Evolutionary conservation across 179 eudicot species (phyloP).

Genomic region (Silene coronaria): DNA sequence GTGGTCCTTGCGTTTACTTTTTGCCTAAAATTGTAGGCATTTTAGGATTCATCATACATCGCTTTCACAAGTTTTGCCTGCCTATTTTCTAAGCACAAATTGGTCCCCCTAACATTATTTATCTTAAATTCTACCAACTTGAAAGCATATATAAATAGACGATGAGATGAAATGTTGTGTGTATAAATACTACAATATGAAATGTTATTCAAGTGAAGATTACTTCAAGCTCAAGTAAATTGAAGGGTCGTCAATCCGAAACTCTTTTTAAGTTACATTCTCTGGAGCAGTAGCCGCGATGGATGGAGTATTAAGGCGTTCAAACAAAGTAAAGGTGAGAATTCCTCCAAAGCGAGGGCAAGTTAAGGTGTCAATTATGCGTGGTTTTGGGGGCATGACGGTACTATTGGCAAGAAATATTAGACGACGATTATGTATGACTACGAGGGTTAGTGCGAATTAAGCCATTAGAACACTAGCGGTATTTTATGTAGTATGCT

Average conservation of each 20-base stretch:
- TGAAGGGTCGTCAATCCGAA: not conserved
- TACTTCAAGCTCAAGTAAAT: not conserved
- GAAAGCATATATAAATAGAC: not conserved
- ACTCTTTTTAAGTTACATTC: not conserved
- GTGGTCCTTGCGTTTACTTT: not conserved
- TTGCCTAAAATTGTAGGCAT: not conserved
- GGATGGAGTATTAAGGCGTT: not conserved
- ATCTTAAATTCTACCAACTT: not conserved
- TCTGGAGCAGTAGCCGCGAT: not conserved
- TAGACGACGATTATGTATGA: not conserved
- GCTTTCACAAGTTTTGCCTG: not conserved
- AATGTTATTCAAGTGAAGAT: not conserved
- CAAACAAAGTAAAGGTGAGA: not conserved
- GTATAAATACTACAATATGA: not conserved
- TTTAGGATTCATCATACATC: not conserved
- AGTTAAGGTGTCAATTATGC: slow-evolving; percentile 3
- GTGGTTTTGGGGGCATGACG: not conserved
- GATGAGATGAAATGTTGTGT: too few relatives aligned
- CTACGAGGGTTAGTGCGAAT: not conserved
- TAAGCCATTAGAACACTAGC: not conserved
- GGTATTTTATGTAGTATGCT: too few relatives aligned
- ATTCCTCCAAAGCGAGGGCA: slow-evolving; percentile 16
- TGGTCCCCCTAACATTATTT: not conserved
- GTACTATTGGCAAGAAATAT: not conserved
- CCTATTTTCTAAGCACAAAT: not conserved